Evolutionary conservation across 495 filamentous ascomycete genomes (phyloP).

Genomic region (Penicillium ochrochloron): DNA sequence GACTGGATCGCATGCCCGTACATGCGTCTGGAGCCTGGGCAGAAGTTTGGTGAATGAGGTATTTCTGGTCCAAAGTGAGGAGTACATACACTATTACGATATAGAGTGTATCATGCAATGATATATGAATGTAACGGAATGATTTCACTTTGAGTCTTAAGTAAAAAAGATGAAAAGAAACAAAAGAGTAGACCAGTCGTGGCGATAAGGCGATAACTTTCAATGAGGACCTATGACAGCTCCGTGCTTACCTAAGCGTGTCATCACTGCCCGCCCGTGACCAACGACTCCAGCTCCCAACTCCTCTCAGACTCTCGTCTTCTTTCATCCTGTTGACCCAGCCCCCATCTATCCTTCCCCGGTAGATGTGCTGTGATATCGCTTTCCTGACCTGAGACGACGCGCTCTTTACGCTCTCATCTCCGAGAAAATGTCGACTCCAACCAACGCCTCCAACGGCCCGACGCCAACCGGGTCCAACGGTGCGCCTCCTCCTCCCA

Average conservation of each 20-base stretch:
- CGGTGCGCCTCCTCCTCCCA: constrained; percentile 42
- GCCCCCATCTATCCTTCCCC: constrained; percentile 4
- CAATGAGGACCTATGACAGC: background rate
- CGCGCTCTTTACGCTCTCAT: background rate
- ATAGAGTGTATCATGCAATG: background rate
- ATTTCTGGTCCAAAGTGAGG: background rate
- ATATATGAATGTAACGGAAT: background rate
- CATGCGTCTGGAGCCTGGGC: constrained; percentile 28
- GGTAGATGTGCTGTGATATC: constrained; percentile 6
- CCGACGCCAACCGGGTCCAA: constrained; percentile 39
- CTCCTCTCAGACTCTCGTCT: background rate
- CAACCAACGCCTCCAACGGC: constrained; percentile 38
- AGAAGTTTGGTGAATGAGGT: constrained; percentile 30
- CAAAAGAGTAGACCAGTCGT: background rate
- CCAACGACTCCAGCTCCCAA: constrained; percentile 6
- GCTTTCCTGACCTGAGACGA: background rate
- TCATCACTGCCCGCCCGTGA: constrained; percentile 11
- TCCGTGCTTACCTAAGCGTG: constrained; percentile 9
- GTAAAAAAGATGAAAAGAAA: background rate
- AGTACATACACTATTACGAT: background rate
- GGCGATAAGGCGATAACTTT: background rate
- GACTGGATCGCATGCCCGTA: constrained; percentile 39
- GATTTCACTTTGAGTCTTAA: background rate
- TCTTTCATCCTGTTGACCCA: constrained; percentile 10
- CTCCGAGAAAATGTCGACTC: constrained; percentile 39